A percentile compares a stretch with the other conserved stretches of the same genome.
These are phyloP conservation scores for Bolboschoenoplectus hybrid DNA, from an alignment of 202 grass and related monocot genomes.

Conservation along the genomic window DNA sequence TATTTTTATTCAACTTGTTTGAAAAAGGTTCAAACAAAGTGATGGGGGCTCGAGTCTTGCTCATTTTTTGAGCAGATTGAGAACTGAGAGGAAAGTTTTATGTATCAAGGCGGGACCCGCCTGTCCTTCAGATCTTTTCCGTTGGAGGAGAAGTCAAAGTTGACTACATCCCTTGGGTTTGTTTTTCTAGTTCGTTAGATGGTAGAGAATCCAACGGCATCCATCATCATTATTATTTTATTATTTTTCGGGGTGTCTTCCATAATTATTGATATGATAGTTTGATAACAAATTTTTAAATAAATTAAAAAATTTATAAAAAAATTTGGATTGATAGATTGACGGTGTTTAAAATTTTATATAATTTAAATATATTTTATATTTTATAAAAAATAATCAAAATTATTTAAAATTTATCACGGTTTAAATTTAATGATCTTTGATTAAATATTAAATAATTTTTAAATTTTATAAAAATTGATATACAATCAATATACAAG, in stretches of 20 bases:
- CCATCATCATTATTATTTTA: background rate
- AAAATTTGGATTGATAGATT: too few relatives aligned
- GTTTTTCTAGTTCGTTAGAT: background rate
- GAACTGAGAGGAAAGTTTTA: background rate
- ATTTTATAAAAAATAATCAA: too few relatives aligned
- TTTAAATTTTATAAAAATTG: too few relatives aligned
- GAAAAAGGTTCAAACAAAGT: background rate
- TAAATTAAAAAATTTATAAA: too few relatives aligned
- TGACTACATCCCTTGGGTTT: background rate
- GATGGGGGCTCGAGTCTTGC: background rate
- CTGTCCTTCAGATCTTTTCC: background rate
- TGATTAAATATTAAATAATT: too few relatives aligned
- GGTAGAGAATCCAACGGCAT: background rate
- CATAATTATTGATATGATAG: too few relatives aligned
- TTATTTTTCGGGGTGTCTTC: background rate
- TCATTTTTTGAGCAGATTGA: background rate
- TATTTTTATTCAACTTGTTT: conserved; percentile 25
- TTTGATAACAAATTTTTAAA: too few relatives aligned
- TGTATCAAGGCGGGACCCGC: background rate
- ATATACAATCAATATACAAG: too few relatives aligned
- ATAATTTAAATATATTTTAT: too few relatives aligned
- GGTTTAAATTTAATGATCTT: too few relatives aligned
- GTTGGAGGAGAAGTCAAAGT: background rate
- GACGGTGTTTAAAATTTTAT: too few relatives aligned
- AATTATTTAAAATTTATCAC: too few relatives aligned